These are phyloP conservation scores for Trametes sanguinea DNA, from an alignment of 768 basidiomycete genomes.

Conservation along the genomic window DNA sequence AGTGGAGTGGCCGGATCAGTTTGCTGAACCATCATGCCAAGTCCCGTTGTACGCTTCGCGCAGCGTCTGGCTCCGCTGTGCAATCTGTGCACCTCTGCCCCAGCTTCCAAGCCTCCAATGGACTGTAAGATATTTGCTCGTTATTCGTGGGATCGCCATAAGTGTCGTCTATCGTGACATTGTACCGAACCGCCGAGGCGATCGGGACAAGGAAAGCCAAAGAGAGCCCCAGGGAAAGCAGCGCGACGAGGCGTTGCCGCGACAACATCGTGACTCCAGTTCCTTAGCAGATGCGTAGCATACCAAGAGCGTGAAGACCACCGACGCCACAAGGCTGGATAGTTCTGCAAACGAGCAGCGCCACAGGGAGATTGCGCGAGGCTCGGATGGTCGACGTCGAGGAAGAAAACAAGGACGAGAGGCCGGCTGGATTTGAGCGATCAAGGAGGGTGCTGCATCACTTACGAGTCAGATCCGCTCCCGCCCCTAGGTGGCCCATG, in stretches of 20 bases:
- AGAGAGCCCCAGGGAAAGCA: not conserved
- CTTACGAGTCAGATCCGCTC: no score
- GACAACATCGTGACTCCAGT: not conserved
- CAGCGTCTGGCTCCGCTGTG: slow-evolving; percentile 7
- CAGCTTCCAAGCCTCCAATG: slow-evolving; percentile 5
- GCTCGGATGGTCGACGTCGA: not conserved
- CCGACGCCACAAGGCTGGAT: no score
- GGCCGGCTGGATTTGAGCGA: no score
- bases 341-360: no score
- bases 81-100: slow-evolving; percentile 15
- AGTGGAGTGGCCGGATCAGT: no score
- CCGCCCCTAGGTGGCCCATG: no score
- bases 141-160: not conserved
- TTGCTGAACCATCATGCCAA: slow-evolving; percentile 17
- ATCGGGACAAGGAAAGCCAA: not conserved
- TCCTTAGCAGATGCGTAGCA: not conserved
- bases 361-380: no score
- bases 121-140: slow-evolving; percentile 2
- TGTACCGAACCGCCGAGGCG: not conserved
- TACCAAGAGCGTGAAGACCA: not conserved
- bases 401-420: not conserved
- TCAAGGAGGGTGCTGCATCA: no score
- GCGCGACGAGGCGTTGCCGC: no score
- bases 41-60: slow-evolving; percentile 6
- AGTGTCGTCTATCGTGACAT: slow-evolving; percentile 12